phyloP scores from a whole-genome alignment of 2,329 filamentous ascomycete species.

The Xylaria sp. region DNA sequence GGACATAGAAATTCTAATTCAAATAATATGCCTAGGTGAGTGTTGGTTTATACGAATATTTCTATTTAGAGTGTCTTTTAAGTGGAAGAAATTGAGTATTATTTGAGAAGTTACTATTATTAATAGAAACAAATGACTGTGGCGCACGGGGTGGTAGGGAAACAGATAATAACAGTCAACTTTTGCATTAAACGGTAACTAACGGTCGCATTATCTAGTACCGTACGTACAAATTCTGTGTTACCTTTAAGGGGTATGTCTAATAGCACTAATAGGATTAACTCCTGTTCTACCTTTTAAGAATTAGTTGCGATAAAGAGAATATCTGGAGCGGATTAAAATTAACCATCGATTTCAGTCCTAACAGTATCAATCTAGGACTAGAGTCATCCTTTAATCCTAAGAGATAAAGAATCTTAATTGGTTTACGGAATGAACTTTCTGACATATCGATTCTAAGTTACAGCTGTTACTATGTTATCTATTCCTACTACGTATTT shows the following conservation, averaged over 20 bases:
- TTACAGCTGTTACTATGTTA: neutral
- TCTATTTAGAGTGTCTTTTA: neutral
- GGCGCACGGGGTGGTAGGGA: neutral
- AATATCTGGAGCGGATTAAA: neutral
- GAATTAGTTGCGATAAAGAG: neutral
- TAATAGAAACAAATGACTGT: neutral
- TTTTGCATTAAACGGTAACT: neutral
- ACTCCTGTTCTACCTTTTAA: neutral
- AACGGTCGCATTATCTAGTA: neutral
- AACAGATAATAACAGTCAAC: neutral
- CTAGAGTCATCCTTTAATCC: conserved; percentile 8
- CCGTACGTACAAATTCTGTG: neutral
- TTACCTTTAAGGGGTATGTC: neutral
- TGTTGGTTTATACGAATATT: neutral
- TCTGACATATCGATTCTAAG: conserved; percentile 12
- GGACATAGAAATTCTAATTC: neutral
- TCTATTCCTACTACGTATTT: neutral
- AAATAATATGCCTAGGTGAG: neutral
- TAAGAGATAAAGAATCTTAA: conserved; percentile 4
- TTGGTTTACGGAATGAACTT: conserved; percentile 12
- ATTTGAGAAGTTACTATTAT: neutral
- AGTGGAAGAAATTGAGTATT: neutral
- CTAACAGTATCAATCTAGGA: conserved; percentile 9
- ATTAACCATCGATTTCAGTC: conserved; percentile 8
- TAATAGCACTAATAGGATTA: neutral